Percentiles rank a stretch among this genome's conserved stretches.
Evolutionary conservation across 148 eudicot genomes (phyloP).

Genomic region (Vaccinium vitisidaea): DNA sequence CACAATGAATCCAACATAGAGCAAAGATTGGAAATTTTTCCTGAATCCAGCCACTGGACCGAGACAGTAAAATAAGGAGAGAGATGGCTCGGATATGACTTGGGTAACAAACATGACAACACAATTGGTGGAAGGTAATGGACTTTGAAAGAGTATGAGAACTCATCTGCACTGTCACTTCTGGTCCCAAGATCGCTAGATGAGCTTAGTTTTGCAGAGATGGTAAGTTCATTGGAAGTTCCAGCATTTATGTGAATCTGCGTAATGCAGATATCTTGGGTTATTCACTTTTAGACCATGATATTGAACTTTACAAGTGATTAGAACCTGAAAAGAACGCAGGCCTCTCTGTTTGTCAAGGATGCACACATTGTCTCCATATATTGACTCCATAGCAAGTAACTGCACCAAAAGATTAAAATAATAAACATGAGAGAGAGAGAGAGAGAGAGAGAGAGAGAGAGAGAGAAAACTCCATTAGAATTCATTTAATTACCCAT

Average conservation of each 20-base stretch:
- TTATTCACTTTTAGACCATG: not conserved
- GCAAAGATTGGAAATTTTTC: constrained; percentile 63
- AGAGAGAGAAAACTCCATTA: not conserved
- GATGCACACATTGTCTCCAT: constrained; percentile 60
- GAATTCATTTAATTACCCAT: not conserved
- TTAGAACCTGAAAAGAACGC: constrained; percentile 73
- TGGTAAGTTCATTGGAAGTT: constrained; percentile 45
- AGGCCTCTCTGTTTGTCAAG: constrained; percentile 63
- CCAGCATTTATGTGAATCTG: constrained; percentile 75
- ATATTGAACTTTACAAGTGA: constrained; percentile 10
- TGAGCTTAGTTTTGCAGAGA: constrained; percentile 58
- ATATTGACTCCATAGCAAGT: constrained; percentile 83
- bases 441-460: not conserved
- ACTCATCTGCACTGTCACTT: constrained; percentile 37
- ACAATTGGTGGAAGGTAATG: constrained; percentile 77
- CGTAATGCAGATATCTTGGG: constrained; percentile 18
- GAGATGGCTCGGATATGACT: constrained; percentile 77
- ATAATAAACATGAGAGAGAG: not conserved
- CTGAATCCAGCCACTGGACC: constrained; percentile 75
- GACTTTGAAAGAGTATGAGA: constrained; percentile 68
- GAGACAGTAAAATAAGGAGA: constrained; percentile 77
- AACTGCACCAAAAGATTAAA: constrained; percentile 41
- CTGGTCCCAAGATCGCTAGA: constrained; percentile 24
- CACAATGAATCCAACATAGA: constrained; percentile 74
- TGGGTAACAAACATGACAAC: constrained; percentile 76